Evolutionary conservation across 2,329 filamentous ascomycete genomes (phyloP), one percentile per base, ranked within the genome.

Genomic region (Hirsutella rhossiliensis): DNA sequence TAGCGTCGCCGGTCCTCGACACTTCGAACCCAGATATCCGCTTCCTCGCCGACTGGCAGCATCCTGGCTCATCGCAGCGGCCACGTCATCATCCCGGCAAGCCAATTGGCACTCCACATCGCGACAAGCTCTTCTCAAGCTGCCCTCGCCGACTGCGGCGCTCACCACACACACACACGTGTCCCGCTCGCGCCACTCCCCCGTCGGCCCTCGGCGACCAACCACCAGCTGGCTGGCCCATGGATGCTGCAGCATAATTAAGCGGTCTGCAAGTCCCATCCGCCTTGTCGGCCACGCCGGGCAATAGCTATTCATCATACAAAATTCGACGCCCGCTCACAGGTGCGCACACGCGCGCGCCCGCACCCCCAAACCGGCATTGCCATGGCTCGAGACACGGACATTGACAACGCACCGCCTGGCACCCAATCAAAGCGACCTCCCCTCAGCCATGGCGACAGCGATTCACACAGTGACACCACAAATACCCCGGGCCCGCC

Each of bases 341-440:
- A 38, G 40, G 30, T 37, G 38, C 38, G 38, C 38, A 29, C 38
- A 30, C 28, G 28, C 43, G 19, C n/a, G 19, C 43, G 29, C 38
- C 38, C 43, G 9, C 28, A 18, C 40, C 12, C 27, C 20, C 23
- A 31, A 18, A n/a, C 9, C 32, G 31, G 2, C 18, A 28, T 39
- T n/a, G 59, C 50, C 59, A 67, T 64, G 67, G 57, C 63, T 55
- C 62, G 61, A 54, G 68, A 70, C 56, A 65, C 60, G 59, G 68
- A 74, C 53, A 57, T 56, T 53, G 66, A 71, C 60, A 69, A 67
- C 62, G 61, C 66, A 61, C 64, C 67, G 52, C 59, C 63, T 51
- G 60, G 61, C 57, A 62, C 63, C 72, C 72, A 76, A 75, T 75
- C 71, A 75, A 75, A 74, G 63, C 68, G 68, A 23, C 65, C 70